Evolutionary conservation across 2,329 filamentous ascomycete species (phyloP).

Genomic region (Fusarium neocosmosporiellum): DNA sequence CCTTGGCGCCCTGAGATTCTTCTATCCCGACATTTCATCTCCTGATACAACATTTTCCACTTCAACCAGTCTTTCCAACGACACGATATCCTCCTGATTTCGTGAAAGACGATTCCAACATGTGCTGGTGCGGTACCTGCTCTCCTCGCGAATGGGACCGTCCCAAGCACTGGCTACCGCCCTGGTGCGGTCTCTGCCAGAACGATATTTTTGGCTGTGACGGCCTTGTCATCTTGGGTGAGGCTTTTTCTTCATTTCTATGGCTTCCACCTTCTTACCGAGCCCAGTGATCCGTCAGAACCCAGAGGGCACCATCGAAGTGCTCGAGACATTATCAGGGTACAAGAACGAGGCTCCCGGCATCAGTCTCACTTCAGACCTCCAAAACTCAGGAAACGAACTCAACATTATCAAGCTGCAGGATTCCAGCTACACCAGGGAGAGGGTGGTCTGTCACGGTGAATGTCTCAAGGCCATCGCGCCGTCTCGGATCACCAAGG

Average conservation of each 20-base stretch:
- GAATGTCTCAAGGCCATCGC: background rate
- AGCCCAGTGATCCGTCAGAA: background rate
- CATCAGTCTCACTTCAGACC: background rate
- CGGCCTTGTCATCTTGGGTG: background rate
- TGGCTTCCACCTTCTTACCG: background rate
- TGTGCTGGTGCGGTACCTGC: background rate
- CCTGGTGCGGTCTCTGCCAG: background rate
- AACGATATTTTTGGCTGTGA: background rate
- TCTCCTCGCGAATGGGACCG: background rate
- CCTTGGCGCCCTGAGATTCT: background rate
- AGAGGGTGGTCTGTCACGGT: background rate
- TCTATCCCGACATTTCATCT: background rate
- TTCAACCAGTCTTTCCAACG: background rate
- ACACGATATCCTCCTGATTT: background rate
- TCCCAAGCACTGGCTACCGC: background rate
- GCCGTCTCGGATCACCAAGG: background rate
- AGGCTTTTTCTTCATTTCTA: background rate
- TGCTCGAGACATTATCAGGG: background rate
- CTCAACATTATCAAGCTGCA: background rate
- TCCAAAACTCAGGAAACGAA: background rate
- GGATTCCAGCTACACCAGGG: background rate
- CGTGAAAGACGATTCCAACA: background rate
- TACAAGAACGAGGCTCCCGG: background rate
- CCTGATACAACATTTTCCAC: background rate
- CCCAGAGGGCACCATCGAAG: background rate